A percentile compares a stretch with the other conserved stretches of the same genome.
phyloP scores from a whole-genome alignment of 225 moss, liverwort and hornwort genomes.

The Climacium dendroides region DNA sequence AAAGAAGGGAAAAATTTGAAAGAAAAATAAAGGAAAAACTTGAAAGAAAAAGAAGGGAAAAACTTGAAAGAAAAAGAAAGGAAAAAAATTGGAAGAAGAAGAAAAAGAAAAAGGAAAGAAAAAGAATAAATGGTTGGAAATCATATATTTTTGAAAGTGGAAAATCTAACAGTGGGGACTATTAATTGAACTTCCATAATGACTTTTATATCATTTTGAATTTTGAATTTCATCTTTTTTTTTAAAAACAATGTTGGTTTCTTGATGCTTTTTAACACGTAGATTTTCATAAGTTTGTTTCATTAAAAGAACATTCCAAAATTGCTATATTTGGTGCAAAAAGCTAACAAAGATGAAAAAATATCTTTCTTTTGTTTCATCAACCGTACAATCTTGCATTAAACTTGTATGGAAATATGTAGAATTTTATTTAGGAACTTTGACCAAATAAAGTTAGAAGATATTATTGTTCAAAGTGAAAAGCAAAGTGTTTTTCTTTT shows the following conservation, averaged over 20 bases:
- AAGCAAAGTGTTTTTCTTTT: background rate
- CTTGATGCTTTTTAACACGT: background rate
- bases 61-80: too few relatives aligned
- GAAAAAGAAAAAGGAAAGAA: too few relatives aligned
- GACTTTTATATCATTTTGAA: background rate
- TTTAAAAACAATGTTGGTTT: background rate
- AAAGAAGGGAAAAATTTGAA: too few relatives aligned
- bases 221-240: too few relatives aligned
- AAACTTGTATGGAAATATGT: background rate
- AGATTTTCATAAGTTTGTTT: background rate
- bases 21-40: too few relatives aligned
- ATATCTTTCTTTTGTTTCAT: background rate
- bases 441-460: background rate
- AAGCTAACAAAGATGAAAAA: background rate
- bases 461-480: background rate
- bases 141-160: background rate
- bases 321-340: background rate
- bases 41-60: too few relatives aligned
- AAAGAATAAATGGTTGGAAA: background rate
- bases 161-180: background rate
- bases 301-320: background rate
- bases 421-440: background rate
- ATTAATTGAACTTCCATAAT: background rate
- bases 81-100: too few relatives aligned
- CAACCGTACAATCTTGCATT: rapidly evolving